Evolutionary conservation across 306 rosid species (phyloP), one percentile per base, ranked within the genome.

Genomic region (Ziziphus jujuba): DNA sequence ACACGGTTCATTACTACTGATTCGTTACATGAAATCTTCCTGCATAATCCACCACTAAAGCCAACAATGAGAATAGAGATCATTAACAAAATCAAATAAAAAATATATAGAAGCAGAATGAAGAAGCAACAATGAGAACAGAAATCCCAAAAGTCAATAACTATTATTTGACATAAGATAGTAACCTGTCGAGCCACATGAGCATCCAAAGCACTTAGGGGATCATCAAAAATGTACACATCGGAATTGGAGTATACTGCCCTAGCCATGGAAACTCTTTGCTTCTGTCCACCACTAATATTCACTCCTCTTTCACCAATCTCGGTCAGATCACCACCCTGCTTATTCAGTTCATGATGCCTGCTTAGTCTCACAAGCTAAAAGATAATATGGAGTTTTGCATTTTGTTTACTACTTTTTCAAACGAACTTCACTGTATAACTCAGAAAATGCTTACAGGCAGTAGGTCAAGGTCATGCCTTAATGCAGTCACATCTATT

Each of bases 241-340:
- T 89, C 96, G 0, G 91, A 87, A 64, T 81, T 70, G 63, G 91
- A 87, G 76, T 89, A 89, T 34, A 87, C 87, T 62, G 93, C 96
- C 69, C 96, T 81, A 56, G 96, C 96, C 82, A 89, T 65, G 63
- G 96, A 89, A 52, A 89, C 91, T 77, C 96, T 83, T 64, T 89
- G 93, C 83, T 87, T 89, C 69, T 89, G 96, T 59, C 96, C 96
- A 72, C 96, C 96, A 72, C 96, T 89, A 40, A 89, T 84, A 72
- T 89, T 89, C 52, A 89, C 86, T 57, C 96, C 96, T 82, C 96
- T 82, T 84, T 89, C 96, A 65, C 96, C 93, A 69, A 89, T 89
- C 79, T 92, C 98, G 0, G 97, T 92, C 72, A 86, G 80, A 81
- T 92, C 98, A 62, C 77, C 84, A 59, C 85, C 88, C 88, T 84